These are phyloP conservation scores for Exophiala sideris DNA, from an alignment of 2,329 filamentous ascomycete genomes.

Conservation along the genomic window DNA sequence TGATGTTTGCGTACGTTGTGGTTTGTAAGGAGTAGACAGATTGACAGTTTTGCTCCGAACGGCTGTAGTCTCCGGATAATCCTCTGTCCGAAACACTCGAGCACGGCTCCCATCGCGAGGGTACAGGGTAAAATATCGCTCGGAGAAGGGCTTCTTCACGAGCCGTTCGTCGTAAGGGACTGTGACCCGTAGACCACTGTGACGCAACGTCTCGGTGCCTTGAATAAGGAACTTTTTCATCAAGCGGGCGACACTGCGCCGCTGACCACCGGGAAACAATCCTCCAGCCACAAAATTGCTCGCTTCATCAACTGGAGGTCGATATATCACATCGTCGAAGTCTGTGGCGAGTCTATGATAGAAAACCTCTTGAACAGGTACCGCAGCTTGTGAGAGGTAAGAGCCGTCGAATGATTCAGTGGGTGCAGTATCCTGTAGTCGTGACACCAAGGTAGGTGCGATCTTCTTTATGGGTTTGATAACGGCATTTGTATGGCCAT, in stretches of 20 bases:
- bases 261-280: conserved; percentile 29
- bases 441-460: conserved; percentile 18
- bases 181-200: conserved; percentile 4
- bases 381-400: conserved; percentile 40
- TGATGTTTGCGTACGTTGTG: neutral
- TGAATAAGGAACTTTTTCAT: conserved; percentile 20
- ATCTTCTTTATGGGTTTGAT: conserved; percentile 20
- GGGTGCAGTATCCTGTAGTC: conserved; percentile 7
- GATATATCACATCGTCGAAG: conserved; percentile 31
- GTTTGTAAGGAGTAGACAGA: neutral
- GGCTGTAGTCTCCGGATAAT: conserved; percentile 14
- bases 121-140: conserved; percentile 21
- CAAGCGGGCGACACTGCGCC: conserved; percentile 5
- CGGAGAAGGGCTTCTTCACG: conserved; percentile 6
- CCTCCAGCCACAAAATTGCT: conserved; percentile 4
- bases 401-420: neutral
- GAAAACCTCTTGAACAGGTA: conserved; percentile 43
- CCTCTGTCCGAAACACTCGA: conserved; percentile 11
- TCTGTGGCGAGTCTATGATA: conserved; percentile 35
- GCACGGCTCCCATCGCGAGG: conserved; percentile 1
- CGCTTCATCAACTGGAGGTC: conserved; percentile 24
- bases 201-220: neutral
- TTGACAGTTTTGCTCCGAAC: neutral
- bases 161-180: conserved; percentile 14
- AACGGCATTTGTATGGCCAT: neutral